Evolutionary conservation across 2,329 filamentous ascomycete species (phyloP).

Genomic region (Trichoderma gracile): DNA sequence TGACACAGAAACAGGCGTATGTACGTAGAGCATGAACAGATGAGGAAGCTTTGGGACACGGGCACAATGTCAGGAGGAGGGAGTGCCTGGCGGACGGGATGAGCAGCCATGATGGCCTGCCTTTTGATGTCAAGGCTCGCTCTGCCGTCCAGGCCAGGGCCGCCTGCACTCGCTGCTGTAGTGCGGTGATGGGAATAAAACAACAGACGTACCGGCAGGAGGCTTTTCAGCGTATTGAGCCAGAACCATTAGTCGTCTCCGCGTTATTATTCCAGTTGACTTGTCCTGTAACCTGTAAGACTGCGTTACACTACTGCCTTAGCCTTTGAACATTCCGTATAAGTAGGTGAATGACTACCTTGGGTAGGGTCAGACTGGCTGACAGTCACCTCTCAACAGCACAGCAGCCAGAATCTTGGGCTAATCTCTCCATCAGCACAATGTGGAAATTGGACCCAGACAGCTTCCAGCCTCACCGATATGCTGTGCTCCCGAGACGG

Average conservation of each 20-base stretch:
- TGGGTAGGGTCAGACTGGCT: neutral
- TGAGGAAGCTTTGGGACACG: neutral
- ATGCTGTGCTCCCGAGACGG: constrained; percentile 2
- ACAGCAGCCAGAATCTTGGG: neutral
- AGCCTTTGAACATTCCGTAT: neutral
- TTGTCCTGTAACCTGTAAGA: neutral
- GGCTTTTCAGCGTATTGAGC: neutral
- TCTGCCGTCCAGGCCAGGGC: neutral
- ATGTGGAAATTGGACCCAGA: neutral
- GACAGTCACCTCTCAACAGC: neutral
- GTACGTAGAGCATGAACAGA: neutral
- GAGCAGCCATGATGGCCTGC: constrained; percentile 4
- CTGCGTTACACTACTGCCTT: neutral
- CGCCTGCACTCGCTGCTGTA: neutral
- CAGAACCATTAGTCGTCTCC: too few relatives aligned
- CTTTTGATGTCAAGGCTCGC: neutral
- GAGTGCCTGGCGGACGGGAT: neutral
- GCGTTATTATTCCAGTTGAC: too few relatives aligned
- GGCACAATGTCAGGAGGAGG: neutral
- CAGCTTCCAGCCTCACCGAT: neutral
- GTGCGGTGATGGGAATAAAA: neutral
- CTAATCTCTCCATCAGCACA: neutral
- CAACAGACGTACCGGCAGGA: neutral
- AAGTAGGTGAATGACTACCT: neutral
- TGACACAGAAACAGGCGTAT: neutral